Evolutionary conservation across 176 grass and related monocot species (phyloP).

Genomic region (Oropetium thomaeum): DNA sequence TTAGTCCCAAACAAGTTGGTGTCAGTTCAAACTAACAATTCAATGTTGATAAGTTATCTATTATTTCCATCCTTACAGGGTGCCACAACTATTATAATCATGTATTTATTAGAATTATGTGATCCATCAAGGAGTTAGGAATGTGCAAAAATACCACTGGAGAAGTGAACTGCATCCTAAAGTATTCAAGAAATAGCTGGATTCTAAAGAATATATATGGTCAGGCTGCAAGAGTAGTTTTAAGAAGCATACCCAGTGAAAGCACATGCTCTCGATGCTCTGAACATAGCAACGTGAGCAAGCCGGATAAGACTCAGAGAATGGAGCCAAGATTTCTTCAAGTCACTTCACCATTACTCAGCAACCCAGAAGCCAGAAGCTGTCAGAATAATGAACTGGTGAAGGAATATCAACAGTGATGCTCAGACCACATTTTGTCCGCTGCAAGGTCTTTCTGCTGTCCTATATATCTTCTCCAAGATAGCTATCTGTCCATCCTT

Average conservation of each 20-base stretch:
- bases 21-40: background rate
- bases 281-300: background rate
- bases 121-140: background rate
- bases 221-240: background rate
- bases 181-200: too few relatives aligned
- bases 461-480: background rate
- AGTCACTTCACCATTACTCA: background rate
- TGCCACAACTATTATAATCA: background rate
- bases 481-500: background rate
- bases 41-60: background rate
- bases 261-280: too few relatives aligned
- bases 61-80: background rate
- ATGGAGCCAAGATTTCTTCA: background rate
- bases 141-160: background rate
- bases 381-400: background rate
- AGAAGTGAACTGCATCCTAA: background rate
- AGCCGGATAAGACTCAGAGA: conserved; percentile 3
- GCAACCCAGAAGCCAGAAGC: background rate
- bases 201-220: background rate
- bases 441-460: background rate
- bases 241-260: conserved; percentile 12
- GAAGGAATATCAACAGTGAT: background rate
- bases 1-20: too few relatives aligned
- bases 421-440: background rate
- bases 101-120: background rate